phyloP scores from a whole-genome alignment of 2,329 filamentous ascomycete genomes.

The Fusarium hainanense region DNA sequence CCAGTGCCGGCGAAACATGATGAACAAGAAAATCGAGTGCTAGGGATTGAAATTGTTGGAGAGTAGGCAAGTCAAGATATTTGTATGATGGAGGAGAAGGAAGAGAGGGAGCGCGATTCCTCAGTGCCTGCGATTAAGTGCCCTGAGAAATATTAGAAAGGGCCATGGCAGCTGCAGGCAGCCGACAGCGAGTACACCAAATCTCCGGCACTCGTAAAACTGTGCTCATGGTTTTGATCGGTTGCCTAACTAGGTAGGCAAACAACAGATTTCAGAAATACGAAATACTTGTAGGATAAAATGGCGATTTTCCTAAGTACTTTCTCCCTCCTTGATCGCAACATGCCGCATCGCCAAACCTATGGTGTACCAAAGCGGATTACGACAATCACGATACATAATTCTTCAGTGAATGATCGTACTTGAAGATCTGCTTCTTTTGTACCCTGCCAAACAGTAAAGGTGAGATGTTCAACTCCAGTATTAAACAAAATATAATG shows the following conservation, averaged over 20 bases:
- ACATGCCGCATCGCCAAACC: background rate
- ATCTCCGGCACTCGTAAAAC: background rate
- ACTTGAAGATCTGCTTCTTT: background rate
- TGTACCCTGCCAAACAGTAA: constrained; percentile 21
- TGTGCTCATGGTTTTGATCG: background rate
- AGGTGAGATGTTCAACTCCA: constrained; percentile 37
- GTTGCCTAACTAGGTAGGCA: background rate
- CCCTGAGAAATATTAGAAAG: background rate
- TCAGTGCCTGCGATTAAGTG: constrained; percentile 7
- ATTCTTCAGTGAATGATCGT: background rate
- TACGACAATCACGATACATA: background rate
- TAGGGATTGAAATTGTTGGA: background rate
- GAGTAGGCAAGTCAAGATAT: background rate
- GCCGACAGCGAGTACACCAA: background rate
- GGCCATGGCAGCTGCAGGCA: constrained; percentile 26
- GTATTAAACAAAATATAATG: constrained; percentile 15
- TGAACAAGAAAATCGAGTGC: background rate
- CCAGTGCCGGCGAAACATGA: constrained; percentile 79
- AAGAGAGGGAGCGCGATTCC: background rate
- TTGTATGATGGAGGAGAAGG: background rate
- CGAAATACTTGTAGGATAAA: background rate
- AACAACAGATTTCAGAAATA: background rate
- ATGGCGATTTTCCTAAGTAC: background rate
- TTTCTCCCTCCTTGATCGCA: background rate
- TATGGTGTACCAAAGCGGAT: background rate